Conservation (phyloP, 73 alveolate genomes). For the Breviolum minutum region DNA sequence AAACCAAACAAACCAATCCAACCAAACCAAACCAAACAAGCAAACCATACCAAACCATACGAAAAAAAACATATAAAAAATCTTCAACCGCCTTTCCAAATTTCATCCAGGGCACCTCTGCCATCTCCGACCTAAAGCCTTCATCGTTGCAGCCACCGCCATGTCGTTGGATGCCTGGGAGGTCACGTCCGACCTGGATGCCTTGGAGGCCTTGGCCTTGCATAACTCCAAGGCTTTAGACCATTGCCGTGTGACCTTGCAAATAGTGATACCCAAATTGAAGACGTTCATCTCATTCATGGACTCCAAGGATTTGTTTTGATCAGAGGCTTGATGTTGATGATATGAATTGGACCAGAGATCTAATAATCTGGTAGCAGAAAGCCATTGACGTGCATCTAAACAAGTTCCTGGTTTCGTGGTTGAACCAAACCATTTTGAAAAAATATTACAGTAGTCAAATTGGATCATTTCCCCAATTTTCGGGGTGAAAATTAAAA, state of each 20-base stretch:
- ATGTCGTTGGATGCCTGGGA: background rate
- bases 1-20: no score
- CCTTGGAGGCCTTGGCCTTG: background rate
- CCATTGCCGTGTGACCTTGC: constrained; percentile 17
- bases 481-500: no score
- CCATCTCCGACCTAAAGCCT: background rate
- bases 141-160: background rate
- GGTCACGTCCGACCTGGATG: no score
- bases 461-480: no score
- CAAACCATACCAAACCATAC: background rate
- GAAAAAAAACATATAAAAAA: no score
- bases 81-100: background rate
- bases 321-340: background rate
- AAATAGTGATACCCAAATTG: background rate
- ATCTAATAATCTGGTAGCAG: background rate
- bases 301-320: background rate
- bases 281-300: background rate
- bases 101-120: background rate
- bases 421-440: no score
- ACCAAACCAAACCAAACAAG: no score
- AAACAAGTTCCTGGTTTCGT: background rate
- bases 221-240: background rate
- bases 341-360: no score
- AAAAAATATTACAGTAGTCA: no score
- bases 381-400: background rate